Conservation (phyloP, 495 filamentous ascomycete genomes). For the Cercophora scortea region DNA sequence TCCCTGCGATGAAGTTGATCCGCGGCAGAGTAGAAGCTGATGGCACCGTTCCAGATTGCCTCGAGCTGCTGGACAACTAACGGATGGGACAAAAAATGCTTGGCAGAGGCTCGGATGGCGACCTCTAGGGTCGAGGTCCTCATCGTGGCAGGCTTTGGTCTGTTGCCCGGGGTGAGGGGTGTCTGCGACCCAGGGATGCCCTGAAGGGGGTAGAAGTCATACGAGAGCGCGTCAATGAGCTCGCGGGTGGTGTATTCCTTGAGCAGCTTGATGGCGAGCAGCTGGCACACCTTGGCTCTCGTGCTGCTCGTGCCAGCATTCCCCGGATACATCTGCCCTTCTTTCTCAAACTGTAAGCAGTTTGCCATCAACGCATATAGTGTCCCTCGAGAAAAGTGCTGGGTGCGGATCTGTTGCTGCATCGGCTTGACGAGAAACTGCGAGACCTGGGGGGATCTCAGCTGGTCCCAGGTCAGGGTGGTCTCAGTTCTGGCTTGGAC, state of each 20-base stretch:
- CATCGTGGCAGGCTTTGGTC: constrained; percentile 43
- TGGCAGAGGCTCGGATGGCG: constrained; percentile 81
- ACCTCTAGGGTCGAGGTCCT: constrained; percentile 85
- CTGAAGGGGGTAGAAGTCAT: constrained; percentile 90
- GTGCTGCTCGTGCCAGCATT: constrained; percentile 77
- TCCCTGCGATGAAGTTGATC: constrained; percentile 66
- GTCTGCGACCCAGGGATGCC: constrained; percentile 48
- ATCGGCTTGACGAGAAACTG: constrained; percentile 90
- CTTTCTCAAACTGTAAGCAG: constrained; percentile 85
- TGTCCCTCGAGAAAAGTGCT: constrained; percentile 77
- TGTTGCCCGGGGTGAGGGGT: constrained; percentile 27
- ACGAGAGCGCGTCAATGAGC: constrained; percentile 83
- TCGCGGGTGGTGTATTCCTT: constrained; percentile 84
- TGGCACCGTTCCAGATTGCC: constrained; percentile 90
- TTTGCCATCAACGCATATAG: constrained; percentile 89
- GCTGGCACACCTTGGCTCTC: constrained; percentile 77
- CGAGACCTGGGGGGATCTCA: constrained; percentile 88
- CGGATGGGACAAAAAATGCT: constrained; percentile 83
- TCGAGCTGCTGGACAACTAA: constrained; percentile 87
- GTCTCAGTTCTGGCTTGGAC: constrained; percentile 81
- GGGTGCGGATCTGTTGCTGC: constrained; percentile 70
- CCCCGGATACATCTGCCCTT: constrained; percentile 69
- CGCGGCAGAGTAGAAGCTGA: constrained; percentile 82
- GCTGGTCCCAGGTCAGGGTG: constrained; percentile 88
- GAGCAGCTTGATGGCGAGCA: constrained; percentile 83